Conservation (phyloP, 2,329 filamentous ascomycete species). For the Kalmusia sp. region DNA sequence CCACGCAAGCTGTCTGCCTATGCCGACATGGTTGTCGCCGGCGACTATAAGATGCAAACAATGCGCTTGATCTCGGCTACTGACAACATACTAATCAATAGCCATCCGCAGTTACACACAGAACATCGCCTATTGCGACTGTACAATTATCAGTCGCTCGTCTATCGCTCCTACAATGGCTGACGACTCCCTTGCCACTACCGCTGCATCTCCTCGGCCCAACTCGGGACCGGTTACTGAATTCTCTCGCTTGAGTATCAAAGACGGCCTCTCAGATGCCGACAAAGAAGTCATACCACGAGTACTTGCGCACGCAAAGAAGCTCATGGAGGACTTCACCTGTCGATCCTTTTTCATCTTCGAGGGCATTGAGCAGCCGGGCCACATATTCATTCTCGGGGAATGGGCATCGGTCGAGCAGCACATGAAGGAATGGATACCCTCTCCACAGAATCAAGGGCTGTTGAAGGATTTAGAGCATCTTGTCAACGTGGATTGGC, state of each 20-base stretch:
- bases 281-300: not conserved
- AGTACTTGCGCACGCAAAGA: slow-evolving; percentile 1
- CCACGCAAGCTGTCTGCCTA: slow-evolving; percentile 2
- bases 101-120: not conserved
- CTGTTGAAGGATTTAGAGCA: slow-evolving; percentile 43
- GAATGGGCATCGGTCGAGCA: slow-evolving; percentile 17
- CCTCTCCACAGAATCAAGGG: slow-evolving; percentile 47
- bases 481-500: slow-evolving; percentile 46
- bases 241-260: not conserved
- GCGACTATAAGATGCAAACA: not conserved
- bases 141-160: too few species aligned
- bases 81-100: not conserved
- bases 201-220: not conserved
- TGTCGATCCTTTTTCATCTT: not conserved
- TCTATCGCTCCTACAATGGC: too few species aligned
- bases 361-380: not conserved
- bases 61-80: not conserved
- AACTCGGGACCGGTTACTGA: not conserved
- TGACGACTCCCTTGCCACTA: too few species aligned
- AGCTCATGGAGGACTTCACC: slow-evolving; percentile 3
- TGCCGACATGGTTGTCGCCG: not conserved
- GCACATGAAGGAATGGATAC: slow-evolving; percentile 51
- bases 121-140: too few species aligned
- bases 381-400: slow-evolving; percentile 3
- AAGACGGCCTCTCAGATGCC: not conserved